phyloP scores from a whole-genome alignment of 2,329 filamentous ascomycete genomes.

The Penicillium brevicompactum region DNA sequence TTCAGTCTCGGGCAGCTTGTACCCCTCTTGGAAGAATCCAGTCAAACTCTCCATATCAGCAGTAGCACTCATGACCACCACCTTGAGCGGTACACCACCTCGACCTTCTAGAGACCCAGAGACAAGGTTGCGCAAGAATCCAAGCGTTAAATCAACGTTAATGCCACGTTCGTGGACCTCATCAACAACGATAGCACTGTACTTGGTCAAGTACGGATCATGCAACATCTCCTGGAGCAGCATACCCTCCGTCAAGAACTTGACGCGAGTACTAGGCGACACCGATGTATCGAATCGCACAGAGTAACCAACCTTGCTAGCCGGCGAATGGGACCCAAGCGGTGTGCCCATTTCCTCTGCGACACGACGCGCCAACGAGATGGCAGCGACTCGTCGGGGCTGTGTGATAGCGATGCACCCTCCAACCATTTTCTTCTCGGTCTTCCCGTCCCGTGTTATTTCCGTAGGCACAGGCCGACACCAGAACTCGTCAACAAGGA shows the following conservation, averaged over 20 bases:
- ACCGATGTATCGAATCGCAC: constrained; percentile 91
- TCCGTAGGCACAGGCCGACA: constrained; percentile 64
- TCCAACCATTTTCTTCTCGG: constrained; percentile 56
- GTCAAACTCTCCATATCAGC: constrained; percentile 80
- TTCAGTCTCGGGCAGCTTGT: constrained; percentile 9
- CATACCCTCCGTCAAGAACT: constrained; percentile 96
- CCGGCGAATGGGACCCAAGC: constrained; percentile 60
- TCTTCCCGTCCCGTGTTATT: constrained; percentile 37
- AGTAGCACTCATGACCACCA: constrained; percentile 96
- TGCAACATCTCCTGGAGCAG: constrained; percentile 88
- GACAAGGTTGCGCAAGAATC: constrained; percentile 81
- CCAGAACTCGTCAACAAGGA: constrained; percentile 78
- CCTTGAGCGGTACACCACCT: constrained; percentile 75
- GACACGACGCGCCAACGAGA: constrained; percentile 84
- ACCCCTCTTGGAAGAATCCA: constrained; percentile 66
- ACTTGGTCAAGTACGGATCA: constrained; percentile 79
- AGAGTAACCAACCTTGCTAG: constrained; percentile 80
- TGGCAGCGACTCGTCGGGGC: constrained; percentile 89
- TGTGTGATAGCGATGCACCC: constrained; percentile 92
- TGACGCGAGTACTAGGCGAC: constrained; percentile 80
- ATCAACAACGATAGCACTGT: constrained; percentile 89
- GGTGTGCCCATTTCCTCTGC: constrained; percentile 76
- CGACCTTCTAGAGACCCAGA: constrained; percentile 60
- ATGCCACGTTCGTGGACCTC: constrained; percentile 96
- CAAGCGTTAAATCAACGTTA: constrained; percentile 87